Evolutionary conservation across 225 moss, liverwort and hornwort species (phyloP), one percentile per base, ranked within the genome.

Genomic region (Polytrichum formosum): DNA sequence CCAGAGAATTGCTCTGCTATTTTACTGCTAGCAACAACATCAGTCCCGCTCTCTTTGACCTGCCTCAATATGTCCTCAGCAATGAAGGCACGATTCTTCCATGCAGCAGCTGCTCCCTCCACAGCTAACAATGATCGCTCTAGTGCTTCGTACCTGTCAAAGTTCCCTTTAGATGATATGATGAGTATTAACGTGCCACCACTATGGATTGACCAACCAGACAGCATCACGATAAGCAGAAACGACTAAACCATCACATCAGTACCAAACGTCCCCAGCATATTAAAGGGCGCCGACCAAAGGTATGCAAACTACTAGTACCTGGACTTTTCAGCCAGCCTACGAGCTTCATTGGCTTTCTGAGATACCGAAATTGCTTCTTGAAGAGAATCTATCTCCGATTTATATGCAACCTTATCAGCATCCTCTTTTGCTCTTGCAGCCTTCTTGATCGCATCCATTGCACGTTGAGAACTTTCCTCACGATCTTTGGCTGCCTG

Each of bases 91-190:
- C 91, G 87, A 61, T 75, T 87, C 77, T 79, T 90, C 93, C 93
- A 93, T 64, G 93, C 85, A 77, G 79, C 78, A 54, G 80, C 89
- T 54, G 77, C 81, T 67, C 65, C 67, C 67, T 88, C 91, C 75
- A 87, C 87, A 56, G 88, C 87, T 64, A 73, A 69, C 73, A 93
- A 75, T 26, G 93, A 91, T 71, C 76, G 83, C 75, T 89, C 91
- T 62, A 91, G 28, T 55, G 87, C 89, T 76, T 93, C 89, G 67
- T 74, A 79, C 68, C 88, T 79, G 73, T 79, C 75, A 18, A 75
- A 71, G 69, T 69, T 63, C 54, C 46, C 46, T 46, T 46, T 26
- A 63, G 28, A 22, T 61, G 23, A 13, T 26, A 28, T 63, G 26
- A 9, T 63, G 18, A 63, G 28, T 16, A 63, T 63, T 17, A 63